Conservation (phyloP, 805 yeast genomes). For the Kockiozyma suomiensis region DNA sequence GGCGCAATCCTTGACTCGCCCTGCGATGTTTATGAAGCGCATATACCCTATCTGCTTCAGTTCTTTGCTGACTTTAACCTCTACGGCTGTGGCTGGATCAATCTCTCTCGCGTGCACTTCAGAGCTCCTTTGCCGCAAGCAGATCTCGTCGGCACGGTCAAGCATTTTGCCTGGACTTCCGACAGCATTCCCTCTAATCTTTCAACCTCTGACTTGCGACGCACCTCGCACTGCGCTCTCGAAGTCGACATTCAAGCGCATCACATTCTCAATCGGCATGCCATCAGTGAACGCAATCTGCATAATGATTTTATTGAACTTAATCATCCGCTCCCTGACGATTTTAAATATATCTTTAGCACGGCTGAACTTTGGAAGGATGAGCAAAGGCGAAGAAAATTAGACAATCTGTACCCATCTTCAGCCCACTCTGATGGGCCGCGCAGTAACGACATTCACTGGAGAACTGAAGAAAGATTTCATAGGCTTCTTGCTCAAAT, state of each 20-base stretch:
- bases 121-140: slow-evolving; percentile 43
- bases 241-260: slow-evolving; percentile 72
- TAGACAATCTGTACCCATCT: neutral
- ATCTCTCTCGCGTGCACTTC: slow-evolving; percentile 52
- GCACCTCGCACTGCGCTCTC: slow-evolving; percentile 64
- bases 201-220: slow-evolving; percentile 39
- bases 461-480: slow-evolving; percentile 13
- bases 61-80: slow-evolving; percentile 81
- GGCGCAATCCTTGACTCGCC: slow-evolving; percentile 48
- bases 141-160: neutral
- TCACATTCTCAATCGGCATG: slow-evolving; percentile 60
- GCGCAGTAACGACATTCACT: neutral
- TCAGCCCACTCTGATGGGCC: too few relatives aligned
- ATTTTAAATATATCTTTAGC: slow-evolving; percentile 36
- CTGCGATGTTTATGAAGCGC: slow-evolving; percentile 71
- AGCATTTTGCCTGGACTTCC: slow-evolving; percentile 16
- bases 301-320: slow-evolving; percentile 55
- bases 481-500: neutral
- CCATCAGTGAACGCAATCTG: slow-evolving; percentile 49
- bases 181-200: slow-evolving; percentile 11
- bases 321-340: slow-evolving; percentile 16
- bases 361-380: slow-evolving; percentile 59
- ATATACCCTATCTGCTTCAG: slow-evolving; percentile 74
- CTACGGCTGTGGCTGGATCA: slow-evolving; percentile 81
- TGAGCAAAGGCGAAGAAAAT: slow-evolving; percentile 34